Percentiles rank a stretch among this genome's conserved stretches.
Conservation (phyloP, 2,329 filamentous ascomycete species). For the Paradendryphiella salina region DNA sequence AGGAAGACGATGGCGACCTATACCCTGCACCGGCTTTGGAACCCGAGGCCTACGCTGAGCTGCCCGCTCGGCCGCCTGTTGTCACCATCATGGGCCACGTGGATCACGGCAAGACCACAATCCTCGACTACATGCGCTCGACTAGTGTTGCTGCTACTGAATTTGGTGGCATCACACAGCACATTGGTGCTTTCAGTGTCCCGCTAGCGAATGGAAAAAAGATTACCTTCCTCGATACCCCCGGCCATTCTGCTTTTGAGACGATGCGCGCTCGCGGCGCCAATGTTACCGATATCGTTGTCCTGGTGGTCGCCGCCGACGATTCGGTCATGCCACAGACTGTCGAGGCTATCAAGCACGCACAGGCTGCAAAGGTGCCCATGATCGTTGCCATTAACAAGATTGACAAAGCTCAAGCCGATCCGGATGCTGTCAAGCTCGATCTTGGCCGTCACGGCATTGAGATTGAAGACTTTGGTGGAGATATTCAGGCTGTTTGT, state of each 20-base stretch:
- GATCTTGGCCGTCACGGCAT: conserved; percentile 83
- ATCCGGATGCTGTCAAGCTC: conserved; percentile 81
- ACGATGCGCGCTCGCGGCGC: conserved; percentile 95
- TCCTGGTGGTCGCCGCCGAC: conserved; percentile 93
- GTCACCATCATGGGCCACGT: conserved; percentile 99
- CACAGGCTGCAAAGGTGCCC: conserved; percentile 80
- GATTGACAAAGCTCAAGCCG: conserved; percentile 82
- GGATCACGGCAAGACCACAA: conserved; percentile 96
- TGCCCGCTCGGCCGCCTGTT: conserved; percentile 82
- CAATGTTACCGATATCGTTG: conserved; percentile 94
- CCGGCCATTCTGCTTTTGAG: conserved; percentile 92
- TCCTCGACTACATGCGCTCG: conserved; percentile 90
- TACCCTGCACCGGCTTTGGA: conserved; percentile 59
- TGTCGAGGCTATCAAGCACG: conserved; percentile 93
- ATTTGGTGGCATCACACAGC: conserved; percentile 96
- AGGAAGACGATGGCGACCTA: conserved; percentile 69
- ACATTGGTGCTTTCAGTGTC: conserved; percentile 97
- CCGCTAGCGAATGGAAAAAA: conserved; percentile 77
- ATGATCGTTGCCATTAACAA: conserved; percentile 99
- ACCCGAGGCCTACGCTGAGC: conserved; percentile 61
- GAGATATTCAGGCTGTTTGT: conserved; percentile 87
- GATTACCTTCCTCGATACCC: conserved; percentile 96
- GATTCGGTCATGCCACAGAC: conserved; percentile 98
- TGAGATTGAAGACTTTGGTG: conserved; percentile 91
- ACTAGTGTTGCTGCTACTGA: conserved; percentile 89